Percentiles rank a stretch among this genome's conserved stretches.
Evolutionary conservation across 495 filamentous ascomycete species (phyloP).

Genomic region (Pyronema domesticum): DNA sequence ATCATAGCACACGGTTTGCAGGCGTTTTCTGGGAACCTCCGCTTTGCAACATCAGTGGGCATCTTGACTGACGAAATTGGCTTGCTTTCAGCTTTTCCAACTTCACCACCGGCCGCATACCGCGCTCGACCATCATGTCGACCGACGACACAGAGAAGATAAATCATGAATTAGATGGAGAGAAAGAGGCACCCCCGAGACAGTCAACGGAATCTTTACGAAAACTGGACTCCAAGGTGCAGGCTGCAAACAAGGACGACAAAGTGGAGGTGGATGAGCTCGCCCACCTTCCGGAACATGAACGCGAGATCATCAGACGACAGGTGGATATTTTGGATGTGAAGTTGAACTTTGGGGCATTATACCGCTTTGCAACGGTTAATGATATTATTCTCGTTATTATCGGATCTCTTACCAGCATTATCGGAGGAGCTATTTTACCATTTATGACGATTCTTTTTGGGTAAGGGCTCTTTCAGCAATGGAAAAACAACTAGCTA

Average conservation of each 20-base stretch:
- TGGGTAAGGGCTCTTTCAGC: slow-evolving; percentile 9
- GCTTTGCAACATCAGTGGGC: too few relatives aligned
- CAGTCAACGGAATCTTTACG: neutral
- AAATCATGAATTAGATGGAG: neutral
- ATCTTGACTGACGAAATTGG: too few relatives aligned
- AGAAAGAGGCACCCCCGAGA: neutral
- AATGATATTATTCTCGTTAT: slow-evolving; percentile 57
- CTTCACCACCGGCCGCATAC: too few relatives aligned
- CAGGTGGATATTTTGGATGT: slow-evolving; percentile 54
- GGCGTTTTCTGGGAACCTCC: too few relatives aligned
- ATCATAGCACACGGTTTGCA: too few relatives aligned
- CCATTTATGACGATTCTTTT: slow-evolving; percentile 65
- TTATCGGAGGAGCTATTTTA: slow-evolving; percentile 61
- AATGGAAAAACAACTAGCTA: slow-evolving; percentile 34
- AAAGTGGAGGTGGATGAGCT: slow-evolving; percentile 28
- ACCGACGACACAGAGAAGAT: neutral
- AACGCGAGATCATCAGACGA: slow-evolving; percentile 46
- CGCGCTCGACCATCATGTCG: neutral
- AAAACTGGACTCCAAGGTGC: neutral
- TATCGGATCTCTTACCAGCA: slow-evolving; percentile 47
- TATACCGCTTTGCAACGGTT: slow-evolving; percentile 65
- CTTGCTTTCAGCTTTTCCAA: neutral
- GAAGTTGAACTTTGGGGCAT: slow-evolving; percentile 43
- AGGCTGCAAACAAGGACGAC: neutral
- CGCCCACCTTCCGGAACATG: slow-evolving; percentile 41